These are phyloP conservation scores for Pseudogymnoascus verrucosus DNA, from an alignment of 2,329 filamentous ascomycete genomes.

Conservation along the genomic window DNA sequence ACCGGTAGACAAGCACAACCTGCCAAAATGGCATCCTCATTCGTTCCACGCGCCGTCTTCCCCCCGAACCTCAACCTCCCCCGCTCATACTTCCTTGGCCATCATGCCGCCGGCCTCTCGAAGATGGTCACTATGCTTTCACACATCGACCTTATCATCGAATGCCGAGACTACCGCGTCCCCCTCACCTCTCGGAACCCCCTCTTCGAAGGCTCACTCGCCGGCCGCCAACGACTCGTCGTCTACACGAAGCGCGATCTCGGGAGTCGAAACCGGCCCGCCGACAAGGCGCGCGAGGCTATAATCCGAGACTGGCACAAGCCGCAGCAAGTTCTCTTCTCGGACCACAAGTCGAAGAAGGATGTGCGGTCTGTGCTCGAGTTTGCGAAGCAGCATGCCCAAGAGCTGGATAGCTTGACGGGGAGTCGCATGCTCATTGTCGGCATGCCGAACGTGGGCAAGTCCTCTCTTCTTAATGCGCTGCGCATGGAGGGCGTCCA, in stretches of 20 bases:
- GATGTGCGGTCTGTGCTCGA: constrained; percentile 37
- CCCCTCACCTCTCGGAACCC: constrained; percentile 87
- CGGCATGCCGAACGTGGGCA: constrained; percentile 97
- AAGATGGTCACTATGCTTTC: constrained; percentile 77
- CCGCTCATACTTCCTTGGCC: constrained; percentile 88
- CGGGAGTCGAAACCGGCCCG: constrained; percentile 38
- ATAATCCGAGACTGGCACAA: constrained; percentile 46
- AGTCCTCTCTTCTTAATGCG: constrained; percentile 87
- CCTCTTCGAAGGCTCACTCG: constrained; percentile 70
- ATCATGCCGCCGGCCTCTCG: constrained; percentile 73
- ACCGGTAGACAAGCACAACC: constrained; percentile 1
- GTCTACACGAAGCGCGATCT: constrained; percentile 90
- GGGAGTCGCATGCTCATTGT: constrained; percentile 83
- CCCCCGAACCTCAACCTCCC: constrained; percentile 65
- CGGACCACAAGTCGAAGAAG: constrained; percentile 37
- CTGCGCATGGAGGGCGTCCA: constrained; percentile 63
- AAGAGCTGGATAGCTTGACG: constrained; percentile 53
- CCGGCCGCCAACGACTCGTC: constrained; percentile 65
- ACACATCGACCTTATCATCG: constrained; percentile 78
- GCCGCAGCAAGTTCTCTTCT: constrained; percentile 45
- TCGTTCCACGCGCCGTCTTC: constrained; percentile 68
- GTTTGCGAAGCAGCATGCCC: constrained; percentile 42
- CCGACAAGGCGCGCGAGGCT: constrained; percentile 39
- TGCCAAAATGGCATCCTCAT: constrained; percentile 32
- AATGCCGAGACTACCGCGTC: constrained; percentile 89